phyloP scores from a whole-genome alignment of 257 asterid species.

The Phtheirospermum japonicum region DNA sequence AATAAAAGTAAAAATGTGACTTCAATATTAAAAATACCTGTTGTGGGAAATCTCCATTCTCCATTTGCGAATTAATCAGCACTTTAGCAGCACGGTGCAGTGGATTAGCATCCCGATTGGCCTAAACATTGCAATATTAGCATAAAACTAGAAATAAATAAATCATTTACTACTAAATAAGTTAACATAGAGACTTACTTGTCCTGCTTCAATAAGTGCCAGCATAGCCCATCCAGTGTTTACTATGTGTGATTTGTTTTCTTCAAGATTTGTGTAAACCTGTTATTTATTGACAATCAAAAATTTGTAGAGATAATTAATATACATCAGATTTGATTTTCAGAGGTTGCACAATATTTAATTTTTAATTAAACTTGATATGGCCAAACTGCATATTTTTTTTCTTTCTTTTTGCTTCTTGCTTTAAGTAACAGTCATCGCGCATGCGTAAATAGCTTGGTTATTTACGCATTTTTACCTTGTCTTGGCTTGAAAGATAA shows the following conservation, averaged over 20 bases:
- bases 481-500: conserved; percentile 60
- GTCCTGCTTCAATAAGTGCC: conserved; percentile 68
- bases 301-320: too few relatives aligned
- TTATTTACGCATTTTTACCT: conserved; percentile 31
- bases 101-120: conserved; percentile 49
- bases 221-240: conserved; percentile 79
- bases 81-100: conserved; percentile 63
- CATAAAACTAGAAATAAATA: not conserved
- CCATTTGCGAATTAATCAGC: conserved; percentile 63
- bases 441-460: not conserved
- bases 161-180: not conserved
- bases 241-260: conserved; percentile 49
- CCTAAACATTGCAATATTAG: conserved; percentile 35
- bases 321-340: too few relatives aligned
- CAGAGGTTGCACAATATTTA: too few relatives aligned
- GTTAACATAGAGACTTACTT: conserved; percentile 44
- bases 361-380: too few relatives aligned
- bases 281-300: conserved; percentile 19
- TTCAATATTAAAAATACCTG: conserved; percentile 41
- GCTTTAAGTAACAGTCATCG: too few relatives aligned
- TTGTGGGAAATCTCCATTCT: conserved; percentile 74
- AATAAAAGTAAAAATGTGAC: not conserved
- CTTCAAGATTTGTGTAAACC: conserved; percentile 54
- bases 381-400: too few relatives aligned
- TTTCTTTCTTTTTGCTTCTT: too few relatives aligned